Base-by-base conservation (phyloP, 176 grass and related monocot genomes). In the Oryza nivara region DNA sequence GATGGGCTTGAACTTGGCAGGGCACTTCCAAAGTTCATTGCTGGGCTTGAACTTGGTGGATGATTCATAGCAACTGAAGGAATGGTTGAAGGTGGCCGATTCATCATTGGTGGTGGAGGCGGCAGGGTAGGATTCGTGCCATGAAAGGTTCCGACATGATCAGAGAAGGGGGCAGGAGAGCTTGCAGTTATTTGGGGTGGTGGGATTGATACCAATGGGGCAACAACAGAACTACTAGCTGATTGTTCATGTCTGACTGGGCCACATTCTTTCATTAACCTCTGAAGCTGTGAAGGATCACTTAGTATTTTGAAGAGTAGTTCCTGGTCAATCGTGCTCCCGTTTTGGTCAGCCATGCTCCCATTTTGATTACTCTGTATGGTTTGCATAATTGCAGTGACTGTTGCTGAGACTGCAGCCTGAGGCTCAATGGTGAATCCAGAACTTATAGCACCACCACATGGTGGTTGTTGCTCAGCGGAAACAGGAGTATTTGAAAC, bases 221-320 rank as follows among this genome's bases (percentile, higher is more conserved):
- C 40, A 36, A 52, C 73, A 87, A 70, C 74, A 76, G 83, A 80
- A 77, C 41, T 84, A 82, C 80, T 91, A 12, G 72, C 70, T 71
- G 87, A 44, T 82, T 80, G 91, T 60, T 76, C 77, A 83, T 84
- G 78, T 64, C 67, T 89, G 83, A 85, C 30, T 14, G 82, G 79
- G 58, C 69, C 86, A 77, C 95, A 79, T 72, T 96, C 91, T 76
- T 88, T 70, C 82, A 89, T 84, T 81, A 99, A 28, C 82, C 91
- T 96, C 81, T 92, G 91, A 82, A 99, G 51, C 68, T 92, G 82
- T 71, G 75, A 85, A 75, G 97, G 93, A 73, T 99, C 92, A 76
- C 84, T 99, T 77, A 99, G 80, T 76, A 99, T 99, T 82, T 91
- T 91, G 65, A 99, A 88, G 40, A 99, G 93, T 41, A 99, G 86